Evolutionary conservation across 495 filamentous ascomycete genomes (phyloP), one percentile per base, ranked within the genome.

Genomic region (Acidiella bohemica): DNA sequence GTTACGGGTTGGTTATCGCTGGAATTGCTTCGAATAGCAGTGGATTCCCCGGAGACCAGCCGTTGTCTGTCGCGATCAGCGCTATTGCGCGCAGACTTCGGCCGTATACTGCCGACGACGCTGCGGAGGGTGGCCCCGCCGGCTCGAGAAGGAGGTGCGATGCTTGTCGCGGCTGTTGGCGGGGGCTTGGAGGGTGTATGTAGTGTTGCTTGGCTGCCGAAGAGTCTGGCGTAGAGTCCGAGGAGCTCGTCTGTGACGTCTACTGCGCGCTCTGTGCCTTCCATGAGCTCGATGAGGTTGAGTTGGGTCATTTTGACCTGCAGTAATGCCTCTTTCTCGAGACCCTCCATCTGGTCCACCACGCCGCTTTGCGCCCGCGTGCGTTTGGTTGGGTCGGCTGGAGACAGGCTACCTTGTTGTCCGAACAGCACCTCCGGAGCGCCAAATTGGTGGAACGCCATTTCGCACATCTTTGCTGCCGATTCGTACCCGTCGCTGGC

Each of bases 291-390:
- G 9, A 85, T 54, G 26, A 97, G 72, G 3, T 82, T 70, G 43
- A 97, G 67, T 50, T 94, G 84, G 6, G 86, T 94, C 74, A 97
- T 94, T 53, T 88, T 92, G 22, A 93, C 71, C 57, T 95, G 81
- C 17, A 97, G 58, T 19, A 95, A 79, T 14, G 70, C 67, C 52
- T 83, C 80, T 51, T 81, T 88, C 53, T 93, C 85, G 26, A 74
- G 73, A 41, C 71, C 68, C 35, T 78, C 74, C 67, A 93, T 76
- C 40, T 77, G 73, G 43, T 81, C 76, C 8, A 87, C 72, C 16
- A 81, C 51, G 5, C 73, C 75, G 19, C 32, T 34, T 13, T 28
- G 42, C 20, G 35, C 25, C 46, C 50, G 19, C 20, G 9, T 10
- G 3, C 20, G 38, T 20, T 8, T 36, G 14, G 32, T 23, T 5